Evolutionary conservation across 1,139 yeast genomes (phyloP), one percentile per base, ranked within the genome.

Genomic region (Eremothecium cymbalariae): DNA sequence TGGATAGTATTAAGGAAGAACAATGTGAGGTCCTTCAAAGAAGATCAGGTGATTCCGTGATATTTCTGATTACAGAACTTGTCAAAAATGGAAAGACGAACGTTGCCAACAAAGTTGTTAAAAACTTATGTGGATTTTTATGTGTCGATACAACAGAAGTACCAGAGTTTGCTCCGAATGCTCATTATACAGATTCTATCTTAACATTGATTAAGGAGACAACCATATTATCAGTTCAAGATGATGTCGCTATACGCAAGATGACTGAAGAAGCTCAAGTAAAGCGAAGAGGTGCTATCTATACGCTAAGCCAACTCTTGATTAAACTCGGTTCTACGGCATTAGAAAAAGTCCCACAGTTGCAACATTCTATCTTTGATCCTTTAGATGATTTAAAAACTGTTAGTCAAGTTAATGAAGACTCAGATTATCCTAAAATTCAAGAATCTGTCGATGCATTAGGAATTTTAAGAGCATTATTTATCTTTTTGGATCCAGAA

Each of bases 81-180:
- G 65, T 75, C 26, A 57, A 56, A 1, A 63, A 63, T 8, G 76
- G 74, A 8, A 86, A 88, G 50, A 59, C 59, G 14, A 77, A 77
- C 26, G 94, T 93, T 2, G 78, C 90, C 3, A 94, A 85, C 48
- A 93, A 90, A 54, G 80, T 90, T 45, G 74, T 84, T 34, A 88
- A 85, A 54, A 93, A 93, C 51, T 64, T 93, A 37, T 84, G 96
- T 61, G 95, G 94, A 1, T 90, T 90, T 54, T 58, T 90, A 32
- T 90, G 98, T 63, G 96, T 88, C 26, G 98, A 90, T 56, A 85
- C 95, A 0, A 74, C 93, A 4, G 97, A 88, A 56, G 96, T 90
- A 22, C 98, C 98, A 3, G 97, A 86, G 51, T 90, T 84, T 53
- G 69, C 70, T 20, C 80, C 83, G 32, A 82, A 84, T 52, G 70